Base-by-base conservation (phyloP, 495 filamentous ascomycete species). In the Tuber magnatum region DNA sequence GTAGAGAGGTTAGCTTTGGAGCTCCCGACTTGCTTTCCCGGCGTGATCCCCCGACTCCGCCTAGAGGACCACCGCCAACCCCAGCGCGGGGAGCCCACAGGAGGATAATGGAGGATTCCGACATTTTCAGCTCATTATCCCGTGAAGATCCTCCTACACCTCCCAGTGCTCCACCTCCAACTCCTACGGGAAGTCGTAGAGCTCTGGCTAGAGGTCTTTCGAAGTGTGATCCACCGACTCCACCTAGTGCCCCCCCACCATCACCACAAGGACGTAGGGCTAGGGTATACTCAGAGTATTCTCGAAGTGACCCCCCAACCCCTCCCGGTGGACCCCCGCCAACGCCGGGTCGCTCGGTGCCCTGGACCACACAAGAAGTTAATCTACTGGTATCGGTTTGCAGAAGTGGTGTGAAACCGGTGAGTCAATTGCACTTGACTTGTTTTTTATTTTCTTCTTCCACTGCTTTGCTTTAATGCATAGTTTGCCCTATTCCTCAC, bases 171-270 rank as follows among this genome's bases (percentile, higher is more conserved):
- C 41, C 70, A 18, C 69, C 41, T 32, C 39, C 77, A 68, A 79
- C 72, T 72, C 70, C 76, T 32, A 65, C 56, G 35, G 28, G 56
- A 35, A 18, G 12, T 35, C 14, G 56, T 8, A 65, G 56, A 35
- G 28, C 56, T 35, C 12, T 35, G 14, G 44, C 72, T 39, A 79
- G 78, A 81, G 77, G 75, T 16, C 72, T 74, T 75, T 73, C 72
- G 73, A 46, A 80, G 78, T 61, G 72, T 74, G 65, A 81, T 78
- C 78, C 83, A 80, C 78, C 81, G 78, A 70, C 76, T 76, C 72
- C 79, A 75, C 80, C 77, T 40, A 51, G 70, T 65, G 76, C 76
- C 0, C 77, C 77, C 46, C 77, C 77, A 24, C 69, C 77, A 69
- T 79, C 77, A 39, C 77, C 77, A 4, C 65, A 43, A 35, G 51